Evolutionary conservation across 495 filamentous ascomycete genomes (phyloP).

Genomic region (Aspergillus diversus): DNA sequence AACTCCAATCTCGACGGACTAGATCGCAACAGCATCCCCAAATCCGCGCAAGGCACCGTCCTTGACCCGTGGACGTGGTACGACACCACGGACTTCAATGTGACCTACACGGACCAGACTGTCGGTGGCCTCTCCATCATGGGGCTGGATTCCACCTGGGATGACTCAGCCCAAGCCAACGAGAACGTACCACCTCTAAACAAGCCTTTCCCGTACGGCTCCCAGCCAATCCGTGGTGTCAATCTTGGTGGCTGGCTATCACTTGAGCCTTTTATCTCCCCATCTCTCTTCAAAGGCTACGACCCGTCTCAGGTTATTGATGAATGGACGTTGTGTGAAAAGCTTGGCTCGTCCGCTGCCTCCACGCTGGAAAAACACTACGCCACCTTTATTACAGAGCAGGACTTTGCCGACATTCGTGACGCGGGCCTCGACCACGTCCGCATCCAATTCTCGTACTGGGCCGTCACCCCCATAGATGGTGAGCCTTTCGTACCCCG

Average conservation of each 20-base stretch:
- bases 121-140: slow-evolving; percentile 87
- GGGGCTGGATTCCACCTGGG: slow-evolving; percentile 85
- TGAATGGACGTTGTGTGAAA: slow-evolving; percentile 77
- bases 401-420: slow-evolving; percentile 81
- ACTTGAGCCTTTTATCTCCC: slow-evolving; percentile 93
- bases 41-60: slow-evolving; percentile 69
- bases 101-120: slow-evolving; percentile 85
- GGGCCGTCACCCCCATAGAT: slow-evolving; percentile 85
- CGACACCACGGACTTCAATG: slow-evolving; percentile 88
- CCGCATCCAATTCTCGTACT: slow-evolving; percentile 93
- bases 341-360: slow-evolving; percentile 66
- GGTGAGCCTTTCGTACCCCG: slow-evolving; percentile 87
- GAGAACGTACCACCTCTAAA: slow-evolving; percentile 77
- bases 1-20: slow-evolving; percentile 63
- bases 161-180: slow-evolving; percentile 80
- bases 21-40: slow-evolving; percentile 64
- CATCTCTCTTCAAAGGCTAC: slow-evolving; percentile 80
- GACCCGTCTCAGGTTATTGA: slow-evolving; percentile 70
- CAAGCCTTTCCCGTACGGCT: slow-evolving; percentile 70
- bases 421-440: slow-evolving; percentile 95
- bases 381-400: slow-evolving; percentile 78
- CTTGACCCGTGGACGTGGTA: slow-evolving; percentile 94
- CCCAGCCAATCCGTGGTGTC: slow-evolving; percentile 80
- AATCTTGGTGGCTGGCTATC: slow-evolving; percentile 96
- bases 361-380: slow-evolving; percentile 86